These are phyloP conservation scores for Lasiodiplodia gonubiensis DNA, from an alignment of 2,329 filamentous ascomycete genomes.

Conservation along the genomic window DNA sequence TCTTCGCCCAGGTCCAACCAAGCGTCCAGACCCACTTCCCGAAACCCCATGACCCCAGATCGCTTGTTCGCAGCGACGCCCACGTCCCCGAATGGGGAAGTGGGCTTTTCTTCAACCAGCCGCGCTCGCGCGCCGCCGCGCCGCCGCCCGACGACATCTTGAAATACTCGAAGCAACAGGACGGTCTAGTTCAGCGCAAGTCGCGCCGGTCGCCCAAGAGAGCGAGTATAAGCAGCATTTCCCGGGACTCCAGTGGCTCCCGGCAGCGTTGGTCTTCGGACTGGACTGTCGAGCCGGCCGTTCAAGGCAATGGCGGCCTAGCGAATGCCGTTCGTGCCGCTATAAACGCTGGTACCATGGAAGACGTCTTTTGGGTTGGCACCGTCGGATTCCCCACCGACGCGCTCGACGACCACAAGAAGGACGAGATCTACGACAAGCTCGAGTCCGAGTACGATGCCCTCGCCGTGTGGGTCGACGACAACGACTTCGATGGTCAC, in stretches of 20 bases:
- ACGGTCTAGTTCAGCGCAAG: conserved; percentile 39
- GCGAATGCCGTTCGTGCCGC: conserved; percentile 86
- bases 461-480: conserved; percentile 81
- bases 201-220: conserved; percentile 35
- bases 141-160: conserved; percentile 78
- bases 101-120: conserved; percentile 67
- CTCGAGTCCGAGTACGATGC: conserved; percentile 83
- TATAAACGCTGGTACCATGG: conserved; percentile 68
- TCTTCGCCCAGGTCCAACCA: conserved; percentile 52
- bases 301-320: conserved; percentile 91
- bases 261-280: conserved; percentile 72
- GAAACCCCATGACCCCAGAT: conserved; percentile 54
- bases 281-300: conserved; percentile 82
- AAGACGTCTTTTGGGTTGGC: conserved; percentile 87
- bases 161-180: conserved; percentile 63
- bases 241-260: conserved; percentile 39
- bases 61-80: conserved; percentile 73
- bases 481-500: conserved; percentile 92
- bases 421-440: conserved; percentile 80
- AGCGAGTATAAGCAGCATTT: conserved; percentile 27
- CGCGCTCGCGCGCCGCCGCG: conserved; percentile 73
- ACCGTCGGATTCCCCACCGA: conserved; percentile 95
- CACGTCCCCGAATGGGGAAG: conserved; percentile 78
- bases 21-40: conserved; percentile 61
- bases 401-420: conserved; percentile 75